phyloP scores from a whole-genome alignment of 2,329 filamentous ascomycete species.

The Hypoxylon sp. region DNA sequence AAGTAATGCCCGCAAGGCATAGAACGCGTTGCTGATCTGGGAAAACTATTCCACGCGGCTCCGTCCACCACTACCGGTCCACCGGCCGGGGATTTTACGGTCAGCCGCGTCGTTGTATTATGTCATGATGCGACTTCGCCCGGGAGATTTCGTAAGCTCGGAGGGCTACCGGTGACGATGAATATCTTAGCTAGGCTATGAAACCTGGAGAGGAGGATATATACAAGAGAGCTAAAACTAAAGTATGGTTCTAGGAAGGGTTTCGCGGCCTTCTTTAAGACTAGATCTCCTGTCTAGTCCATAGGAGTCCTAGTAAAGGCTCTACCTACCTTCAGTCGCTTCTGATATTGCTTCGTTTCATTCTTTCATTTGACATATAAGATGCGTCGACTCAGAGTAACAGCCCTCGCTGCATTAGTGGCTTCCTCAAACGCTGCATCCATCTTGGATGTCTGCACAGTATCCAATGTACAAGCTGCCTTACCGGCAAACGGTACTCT shows the following conservation, averaged over 20 bases:
- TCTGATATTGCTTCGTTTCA: neutral
- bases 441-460: slow-evolving; percentile 60
- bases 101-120: slow-evolving; percentile 12
- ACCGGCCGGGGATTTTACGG: slow-evolving; percentile 4
- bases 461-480: slow-evolving; percentile 59
- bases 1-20: neutral
- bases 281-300: neutral
- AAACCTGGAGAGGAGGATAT: neutral
- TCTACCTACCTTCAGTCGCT: slow-evolving; percentile 7
- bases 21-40: slow-evolving; percentile 1
- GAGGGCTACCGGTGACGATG: neutral
- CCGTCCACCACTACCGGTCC: slow-evolving; percentile 3
- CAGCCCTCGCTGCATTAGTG: slow-evolving; percentile 42
- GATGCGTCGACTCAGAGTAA: slow-evolving; percentile 25
- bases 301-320: neutral
- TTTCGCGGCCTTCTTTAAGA: neutral
- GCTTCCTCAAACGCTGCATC: slow-evolving; percentile 50
- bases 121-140: slow-evolving; percentile 31
- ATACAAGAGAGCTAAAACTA: neutral
- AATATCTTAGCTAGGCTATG: slow-evolving; percentile 12
- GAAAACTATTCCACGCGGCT: slow-evolving; percentile 16
- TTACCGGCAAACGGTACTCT: slow-evolving; percentile 61
- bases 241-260: no score
- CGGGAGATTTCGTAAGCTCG: slow-evolving; percentile 23
- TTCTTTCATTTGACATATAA: slow-evolving; percentile 15